Evolutionary conservation across 768 basidiomycete genomes (phyloP).

Genomic region (Calocera viscosa): DNA sequence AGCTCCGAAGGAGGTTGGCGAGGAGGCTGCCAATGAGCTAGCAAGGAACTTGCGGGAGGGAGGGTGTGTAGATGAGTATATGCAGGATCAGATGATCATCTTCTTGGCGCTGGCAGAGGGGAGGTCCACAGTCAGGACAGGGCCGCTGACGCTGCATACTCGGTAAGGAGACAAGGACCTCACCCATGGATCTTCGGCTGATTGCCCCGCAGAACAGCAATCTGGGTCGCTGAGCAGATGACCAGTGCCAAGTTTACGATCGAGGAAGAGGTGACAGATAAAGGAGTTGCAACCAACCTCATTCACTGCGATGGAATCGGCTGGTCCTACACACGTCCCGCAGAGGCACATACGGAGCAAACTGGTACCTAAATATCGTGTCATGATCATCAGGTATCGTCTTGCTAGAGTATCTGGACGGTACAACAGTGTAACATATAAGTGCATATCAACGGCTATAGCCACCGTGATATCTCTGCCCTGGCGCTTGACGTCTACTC

Average conservation of each 20-base stretch:
- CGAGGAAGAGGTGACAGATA: constrained; percentile 32
- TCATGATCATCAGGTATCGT: background rate
- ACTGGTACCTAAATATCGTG: background rate
- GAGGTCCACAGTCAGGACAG: constrained; percentile 42
- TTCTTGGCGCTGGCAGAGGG: constrained; percentile 64
- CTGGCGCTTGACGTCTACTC: background rate
- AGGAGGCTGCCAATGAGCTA: constrained; percentile 49
- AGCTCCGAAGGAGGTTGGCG: constrained; percentile 39
- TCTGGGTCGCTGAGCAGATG: constrained; percentile 58
- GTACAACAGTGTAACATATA: background rate
- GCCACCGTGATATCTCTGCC: constrained; percentile 2
- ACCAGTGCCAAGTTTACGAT: constrained; percentile 53
- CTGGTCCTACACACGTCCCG: background rate
- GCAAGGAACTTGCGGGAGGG: constrained; percentile 45
- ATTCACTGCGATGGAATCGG: constrained; percentile 57
- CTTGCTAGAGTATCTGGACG: background rate
- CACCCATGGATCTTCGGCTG: background rate
- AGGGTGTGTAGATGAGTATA: constrained; percentile 58
- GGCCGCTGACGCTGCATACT: constrained; percentile 56
- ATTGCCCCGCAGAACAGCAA: constrained; percentile 40
- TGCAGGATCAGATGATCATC: constrained; percentile 67
- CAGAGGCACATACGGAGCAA: background rate
- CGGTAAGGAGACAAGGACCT: constrained; percentile 30
- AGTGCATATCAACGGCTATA: constrained; percentile 2
- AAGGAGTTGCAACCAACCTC: constrained; percentile 25